Percentiles rank a stretch among this genome's conserved stretches.
Evolutionary conservation across 2,329 filamentous ascomycete genomes (phyloP).

Genomic region (Colletotrichum magnum): DNA sequence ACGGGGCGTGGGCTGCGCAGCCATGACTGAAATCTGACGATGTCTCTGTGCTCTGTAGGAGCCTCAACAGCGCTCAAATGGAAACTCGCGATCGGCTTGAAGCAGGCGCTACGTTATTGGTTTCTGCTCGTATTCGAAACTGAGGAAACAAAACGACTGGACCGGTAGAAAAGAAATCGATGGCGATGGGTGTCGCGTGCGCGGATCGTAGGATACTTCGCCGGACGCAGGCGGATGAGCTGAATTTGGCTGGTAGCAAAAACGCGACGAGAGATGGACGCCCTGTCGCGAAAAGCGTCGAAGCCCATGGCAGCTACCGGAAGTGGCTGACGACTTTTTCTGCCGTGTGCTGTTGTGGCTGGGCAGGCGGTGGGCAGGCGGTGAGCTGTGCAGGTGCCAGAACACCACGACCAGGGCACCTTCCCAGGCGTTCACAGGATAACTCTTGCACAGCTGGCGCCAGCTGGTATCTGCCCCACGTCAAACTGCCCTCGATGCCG

Average conservation of each 20-base stretch:
- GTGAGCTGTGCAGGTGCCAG: too few relatives aligned
- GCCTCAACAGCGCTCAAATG: neutral
- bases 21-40: constrained; percentile 40
- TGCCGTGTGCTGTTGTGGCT: constrained; percentile 24
- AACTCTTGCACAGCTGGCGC: too few relatives aligned
- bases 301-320: constrained; percentile 1
- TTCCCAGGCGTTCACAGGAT: too few relatives aligned
- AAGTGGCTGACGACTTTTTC: constrained; percentile 24
- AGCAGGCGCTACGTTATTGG: neutral
- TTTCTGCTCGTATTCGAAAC: neutral
- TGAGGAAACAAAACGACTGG: neutral
- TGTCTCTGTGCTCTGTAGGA: constrained; percentile 7
- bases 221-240: neutral
- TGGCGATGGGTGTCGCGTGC: neutral
- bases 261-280: constrained; percentile 32
- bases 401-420: too few relatives aligned
- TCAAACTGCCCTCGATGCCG: too few relatives aligned
- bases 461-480: too few relatives aligned
- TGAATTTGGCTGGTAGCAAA: constrained; percentile 18
- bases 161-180: neutral
- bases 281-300: constrained; percentile 36
- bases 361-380: neutral
- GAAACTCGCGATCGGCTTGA: neutral
- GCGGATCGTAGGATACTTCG: neutral
- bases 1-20: constrained; percentile 50